Evolutionary conservation across 2,329 filamentous ascomycete species (phyloP).

Genomic region (Fusarium clavum): DNA sequence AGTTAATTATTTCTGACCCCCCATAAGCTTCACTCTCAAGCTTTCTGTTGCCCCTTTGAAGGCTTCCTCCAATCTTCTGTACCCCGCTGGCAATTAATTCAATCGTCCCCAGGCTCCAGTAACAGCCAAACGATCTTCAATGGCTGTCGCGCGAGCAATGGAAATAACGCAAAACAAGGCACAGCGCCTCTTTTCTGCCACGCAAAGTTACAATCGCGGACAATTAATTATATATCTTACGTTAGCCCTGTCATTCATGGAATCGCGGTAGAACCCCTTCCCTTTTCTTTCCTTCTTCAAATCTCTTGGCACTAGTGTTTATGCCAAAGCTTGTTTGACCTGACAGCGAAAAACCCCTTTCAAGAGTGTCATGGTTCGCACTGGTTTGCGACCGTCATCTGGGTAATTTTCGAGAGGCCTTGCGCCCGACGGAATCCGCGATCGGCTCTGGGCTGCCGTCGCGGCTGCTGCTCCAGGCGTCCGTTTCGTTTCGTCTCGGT

Average conservation of each 20-base stretch:
- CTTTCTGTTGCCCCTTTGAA: background rate
- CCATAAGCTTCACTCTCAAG: background rate
- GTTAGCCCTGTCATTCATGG: background rate
- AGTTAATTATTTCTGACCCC: background rate
- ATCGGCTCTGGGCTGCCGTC: background rate
- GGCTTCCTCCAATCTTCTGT: background rate
- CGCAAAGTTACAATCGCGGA: background rate
- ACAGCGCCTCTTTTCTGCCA: background rate
- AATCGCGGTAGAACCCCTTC: background rate
- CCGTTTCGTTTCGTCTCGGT: background rate
- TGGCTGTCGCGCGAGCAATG: background rate
- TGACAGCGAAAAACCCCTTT: background rate
- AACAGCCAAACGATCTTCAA: background rate
- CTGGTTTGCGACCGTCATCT: conserved; percentile 5
- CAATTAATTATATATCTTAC: background rate
- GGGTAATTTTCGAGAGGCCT: background rate
- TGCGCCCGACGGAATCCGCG: conserved; percentile 1
- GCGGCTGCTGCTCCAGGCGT: background rate
- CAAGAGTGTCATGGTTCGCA: background rate
- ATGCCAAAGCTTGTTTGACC: conserved; percentile 1
- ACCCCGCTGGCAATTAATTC: background rate
- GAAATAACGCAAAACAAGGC: conserved; percentile 1
- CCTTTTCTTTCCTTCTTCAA: background rate
- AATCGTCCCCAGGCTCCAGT: background rate
- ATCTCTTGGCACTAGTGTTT: conserved; percentile 5